Evolutionary conservation across 495 filamentous ascomycete genomes (phyloP), one percentile per base, ranked within the genome.

Genomic region (Pseudevernia furfuracea): DNA sequence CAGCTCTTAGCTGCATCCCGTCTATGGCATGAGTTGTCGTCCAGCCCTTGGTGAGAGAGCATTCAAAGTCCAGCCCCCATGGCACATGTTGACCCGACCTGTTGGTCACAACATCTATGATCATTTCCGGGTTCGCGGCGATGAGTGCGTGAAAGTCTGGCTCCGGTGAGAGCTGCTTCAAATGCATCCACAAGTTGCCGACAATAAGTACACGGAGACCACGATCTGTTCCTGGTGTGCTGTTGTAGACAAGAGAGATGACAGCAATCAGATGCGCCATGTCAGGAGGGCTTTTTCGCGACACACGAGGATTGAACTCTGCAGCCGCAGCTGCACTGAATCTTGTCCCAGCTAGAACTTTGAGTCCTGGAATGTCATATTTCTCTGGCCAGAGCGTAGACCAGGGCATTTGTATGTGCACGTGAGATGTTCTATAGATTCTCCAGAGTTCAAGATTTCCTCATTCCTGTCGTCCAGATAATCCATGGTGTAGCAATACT

Each of bases 331-430:
- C 38, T 4, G 4, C 44, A 15, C 4, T 3, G 25, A 68, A 63
- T n/a, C 62, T 68, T 6, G 1, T n/a, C 4, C 28, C 8, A 2
- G 63, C 67, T 1, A 68, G 14, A 15, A 46, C 38, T 17, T 60
- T 39, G 3, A 66, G 59, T 30, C 59, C 59, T 9, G 28, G 15
- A 4, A 68, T 32, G 12, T 57, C 67, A 4, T 38, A 63, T n/a
- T 57, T 62, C 14, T 60, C 63, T 15, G 12, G 12, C 63, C 14
- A 63, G 21, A 36, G 37, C 43, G 30, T 66, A 60, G 41, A 66
- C 58, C 17, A 32, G 10, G 3, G 37, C 59, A 37, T 68, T 58
- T 8, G 34, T 53, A 12, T 60, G 3, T 1, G 48, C 9, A 17
- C 17, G 32, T 15, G 34, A 41, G 28, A 15, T 3, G 44, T n/a